These are phyloP conservation scores for Pezicula carpinea DNA, from an alignment of 2,329 filamentous ascomycete species.

Conservation along the genomic window DNA sequence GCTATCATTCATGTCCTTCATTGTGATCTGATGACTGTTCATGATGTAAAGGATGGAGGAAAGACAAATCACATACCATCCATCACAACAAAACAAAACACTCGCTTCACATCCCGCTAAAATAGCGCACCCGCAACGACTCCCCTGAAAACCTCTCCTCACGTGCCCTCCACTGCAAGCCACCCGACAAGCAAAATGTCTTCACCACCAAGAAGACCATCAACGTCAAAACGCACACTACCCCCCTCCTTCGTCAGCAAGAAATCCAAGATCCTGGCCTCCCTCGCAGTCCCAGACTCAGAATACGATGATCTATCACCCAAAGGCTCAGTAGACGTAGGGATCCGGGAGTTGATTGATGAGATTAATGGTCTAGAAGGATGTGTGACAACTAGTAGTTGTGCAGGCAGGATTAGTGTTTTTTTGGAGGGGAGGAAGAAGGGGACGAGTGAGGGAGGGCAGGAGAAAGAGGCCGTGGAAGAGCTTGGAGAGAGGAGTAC, in stretches of 20 bases:
- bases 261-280: conserved; percentile 69
- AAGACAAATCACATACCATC: too few relatives aligned
- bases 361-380: conserved; percentile 72
- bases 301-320: conserved; percentile 82
- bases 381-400: conserved; percentile 89
- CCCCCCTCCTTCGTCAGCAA: conserved; percentile 46
- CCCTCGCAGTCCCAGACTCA: conserved; percentile 62
- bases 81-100: too few relatives aligned
- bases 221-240: neutral
- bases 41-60: too few relatives aligned
- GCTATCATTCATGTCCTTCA: too few relatives aligned
- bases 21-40: too few relatives aligned
- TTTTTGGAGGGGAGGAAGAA: conserved; percentile 73
- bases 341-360: conserved; percentile 71
- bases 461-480: conserved; percentile 8
- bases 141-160: too few relatives aligned
- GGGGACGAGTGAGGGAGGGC: conserved; percentile 10
- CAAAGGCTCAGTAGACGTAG: conserved; percentile 80
- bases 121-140: too few relatives aligned
- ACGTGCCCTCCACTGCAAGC: too few relatives aligned
- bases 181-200: too few relatives aligned
- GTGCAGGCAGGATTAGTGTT: conserved; percentile 80
- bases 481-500: conserved; percentile 4
- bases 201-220: too few relatives aligned
- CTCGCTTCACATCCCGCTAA: too few relatives aligned